phyloP scores from a whole-genome alignment of 495 filamentous ascomycete species.

The Penicillium turbatum region DNA sequence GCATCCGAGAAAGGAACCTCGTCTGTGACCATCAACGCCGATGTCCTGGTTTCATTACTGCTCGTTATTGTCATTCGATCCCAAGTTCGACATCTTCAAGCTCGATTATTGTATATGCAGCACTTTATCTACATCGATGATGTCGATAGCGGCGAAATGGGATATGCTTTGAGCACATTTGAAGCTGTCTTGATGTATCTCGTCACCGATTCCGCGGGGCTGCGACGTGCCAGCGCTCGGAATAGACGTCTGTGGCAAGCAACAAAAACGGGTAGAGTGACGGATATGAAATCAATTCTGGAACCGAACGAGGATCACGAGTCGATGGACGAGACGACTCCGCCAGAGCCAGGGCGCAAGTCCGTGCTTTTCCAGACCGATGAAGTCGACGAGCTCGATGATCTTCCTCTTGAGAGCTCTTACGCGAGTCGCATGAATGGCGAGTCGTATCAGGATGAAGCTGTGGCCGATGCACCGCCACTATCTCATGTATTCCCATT shows the following conservation, averaged over 20 bases:
- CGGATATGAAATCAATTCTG: constrained; percentile 72
- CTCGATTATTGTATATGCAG: constrained; percentile 85
- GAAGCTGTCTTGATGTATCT: constrained; percentile 95
- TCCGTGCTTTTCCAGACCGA: constrained; percentile 41
- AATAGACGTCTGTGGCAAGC: constrained; percentile 91
- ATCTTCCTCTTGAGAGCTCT: constrained; percentile 21
- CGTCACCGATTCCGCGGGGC: constrained; percentile 69
- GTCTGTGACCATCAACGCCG: constrained; percentile 84
- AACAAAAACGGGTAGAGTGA: constrained; percentile 65
- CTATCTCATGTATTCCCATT: constrained; percentile 89
- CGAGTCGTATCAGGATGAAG: constrained; percentile 23
- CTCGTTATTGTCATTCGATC: constrained; percentile 91
- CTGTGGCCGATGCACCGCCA: constrained; percentile 54
- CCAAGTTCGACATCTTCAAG: constrained; percentile 82
- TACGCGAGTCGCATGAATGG: constrained; percentile 24
- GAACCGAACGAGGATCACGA: constrained; percentile 59
- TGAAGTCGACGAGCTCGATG: constrained; percentile 35
- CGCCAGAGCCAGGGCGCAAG: constrained; percentile 36
- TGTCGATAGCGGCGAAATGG: constrained; percentile 94
- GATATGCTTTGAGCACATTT: constrained; percentile 93
- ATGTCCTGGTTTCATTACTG: constrained; percentile 88
- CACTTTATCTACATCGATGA: constrained; percentile 96
- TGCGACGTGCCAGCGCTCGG: constrained; percentile 76
- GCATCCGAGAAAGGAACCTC: constrained; percentile 56
- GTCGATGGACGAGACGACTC: constrained; percentile 35